phyloP scores from a whole-genome alignment of 352 stramenopile species.

The Blastocystis sp. region DNA sequence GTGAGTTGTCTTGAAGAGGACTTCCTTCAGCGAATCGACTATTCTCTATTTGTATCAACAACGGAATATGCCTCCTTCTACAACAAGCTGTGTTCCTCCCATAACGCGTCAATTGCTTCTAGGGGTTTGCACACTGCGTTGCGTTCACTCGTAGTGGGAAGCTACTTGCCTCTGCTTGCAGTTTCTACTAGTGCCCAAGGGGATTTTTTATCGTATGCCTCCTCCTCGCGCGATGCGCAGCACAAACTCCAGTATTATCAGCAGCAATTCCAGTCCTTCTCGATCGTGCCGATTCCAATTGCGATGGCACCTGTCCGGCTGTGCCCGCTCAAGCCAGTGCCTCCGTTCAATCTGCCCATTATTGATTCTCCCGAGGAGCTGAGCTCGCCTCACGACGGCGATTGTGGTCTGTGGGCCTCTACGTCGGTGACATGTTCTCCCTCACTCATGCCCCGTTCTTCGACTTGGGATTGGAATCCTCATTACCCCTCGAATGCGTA shows the following conservation, averaged over 20 bases:
- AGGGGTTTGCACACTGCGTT: neutral
- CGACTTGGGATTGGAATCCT: no score
- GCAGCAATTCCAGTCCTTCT: neutral
- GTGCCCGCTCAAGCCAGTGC: neutral
- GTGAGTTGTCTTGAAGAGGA: slow-evolving; percentile 23
- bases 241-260: neutral
- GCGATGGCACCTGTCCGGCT: neutral
- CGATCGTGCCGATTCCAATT: neutral
- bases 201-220: neutral
- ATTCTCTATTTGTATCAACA: slow-evolving; percentile 28
- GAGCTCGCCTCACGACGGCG: no score
- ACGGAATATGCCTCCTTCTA: slow-evolving; percentile 2
- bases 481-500: no score
- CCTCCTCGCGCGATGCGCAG: neutral
- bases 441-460: no score
- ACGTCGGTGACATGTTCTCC: no score
- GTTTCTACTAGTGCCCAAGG: neutral
- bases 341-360: no score
- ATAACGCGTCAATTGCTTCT: neutral
- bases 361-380: no score
- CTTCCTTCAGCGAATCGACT: slow-evolving; percentile 40
- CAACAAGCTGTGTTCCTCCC: neutral
- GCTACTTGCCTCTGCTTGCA: neutral
- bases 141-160: neutral
- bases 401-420: no score